A percentile compares a stretch with the other conserved stretches of the same genome.
Conservation (phyloP, 2,329 filamentous ascomycete species). For the Ophiostoma quercus region DNA sequence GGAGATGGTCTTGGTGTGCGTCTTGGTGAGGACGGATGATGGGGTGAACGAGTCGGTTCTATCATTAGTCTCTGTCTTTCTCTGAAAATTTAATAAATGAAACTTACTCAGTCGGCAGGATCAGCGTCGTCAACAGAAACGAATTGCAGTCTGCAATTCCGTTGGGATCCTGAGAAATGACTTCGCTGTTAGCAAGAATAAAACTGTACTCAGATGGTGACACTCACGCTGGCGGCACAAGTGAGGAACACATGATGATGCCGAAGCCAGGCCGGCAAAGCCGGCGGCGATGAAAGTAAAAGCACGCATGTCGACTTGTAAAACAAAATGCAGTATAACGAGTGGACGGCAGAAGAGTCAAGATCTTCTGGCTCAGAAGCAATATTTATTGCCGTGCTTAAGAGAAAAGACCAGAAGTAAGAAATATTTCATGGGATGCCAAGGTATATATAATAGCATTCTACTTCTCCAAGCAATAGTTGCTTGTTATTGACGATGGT, state of each 20-base stretch:
- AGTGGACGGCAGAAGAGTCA: not conserved
- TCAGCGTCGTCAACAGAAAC: not conserved
- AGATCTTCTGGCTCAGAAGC: not conserved
- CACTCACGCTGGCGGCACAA: not conserved
- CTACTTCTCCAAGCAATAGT: no score
- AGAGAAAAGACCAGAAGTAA: no score
- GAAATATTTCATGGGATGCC: no score
- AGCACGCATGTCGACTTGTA: not conserved
- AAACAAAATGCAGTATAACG: not conserved
- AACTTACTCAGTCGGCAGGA: not conserved
- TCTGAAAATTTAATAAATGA: no score
- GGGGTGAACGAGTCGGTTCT: not conserved
- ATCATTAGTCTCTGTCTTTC: not conserved
- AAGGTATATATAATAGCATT: not conserved
- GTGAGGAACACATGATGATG: not conserved
- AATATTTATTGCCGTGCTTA: not conserved
- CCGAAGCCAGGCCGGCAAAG: not conserved
- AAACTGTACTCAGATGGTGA: not conserved
- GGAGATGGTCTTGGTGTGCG: constrained; percentile 16
- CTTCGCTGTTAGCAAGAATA: not conserved
- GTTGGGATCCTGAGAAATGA: not conserved
- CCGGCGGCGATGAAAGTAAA: not conserved
- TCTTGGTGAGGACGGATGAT: not conserved
- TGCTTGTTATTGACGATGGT: not conserved
- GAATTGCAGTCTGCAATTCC: not conserved